Evolutionary conservation across 2,329 filamentous ascomycete genomes (phyloP).

Genomic region (Colletotrichum horii): DNA sequence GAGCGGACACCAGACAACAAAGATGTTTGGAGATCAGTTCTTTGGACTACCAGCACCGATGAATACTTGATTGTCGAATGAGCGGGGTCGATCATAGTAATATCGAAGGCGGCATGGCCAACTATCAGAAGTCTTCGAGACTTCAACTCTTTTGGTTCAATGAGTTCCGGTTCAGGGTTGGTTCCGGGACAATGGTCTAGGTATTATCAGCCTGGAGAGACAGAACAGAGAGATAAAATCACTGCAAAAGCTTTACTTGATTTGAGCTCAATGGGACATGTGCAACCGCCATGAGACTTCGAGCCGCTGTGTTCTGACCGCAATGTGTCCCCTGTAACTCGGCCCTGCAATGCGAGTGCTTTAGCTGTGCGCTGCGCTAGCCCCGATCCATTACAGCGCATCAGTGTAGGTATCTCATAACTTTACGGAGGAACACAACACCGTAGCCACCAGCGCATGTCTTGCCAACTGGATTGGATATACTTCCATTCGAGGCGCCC

Average conservation of each 20-base stretch:
- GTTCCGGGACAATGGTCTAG: background rate
- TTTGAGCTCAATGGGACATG: accelerated
- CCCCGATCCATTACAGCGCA: background rate
- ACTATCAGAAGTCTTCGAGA: background rate
- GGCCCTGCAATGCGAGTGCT: background rate
- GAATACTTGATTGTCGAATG: background rate
- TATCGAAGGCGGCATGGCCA: background rate
- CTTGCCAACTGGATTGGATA: background rate
- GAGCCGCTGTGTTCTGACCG: background rate
- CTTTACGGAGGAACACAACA: background rate
- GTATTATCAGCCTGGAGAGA: background rate
- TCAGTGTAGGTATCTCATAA: background rate
- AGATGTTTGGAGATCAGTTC: background rate
- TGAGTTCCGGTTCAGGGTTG: background rate
- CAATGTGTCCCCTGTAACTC: background rate
- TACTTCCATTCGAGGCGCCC: background rate
- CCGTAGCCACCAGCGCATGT: accelerated
- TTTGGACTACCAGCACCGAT: background rate
- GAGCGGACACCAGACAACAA: background rate
- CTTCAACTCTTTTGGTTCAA: background rate
- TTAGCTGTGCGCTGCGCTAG: background rate
- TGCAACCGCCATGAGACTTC: background rate
- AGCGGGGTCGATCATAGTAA: background rate
- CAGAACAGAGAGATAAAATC: accelerated
- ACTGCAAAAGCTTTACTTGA: too few species aligned